Evolutionary conservation across 331 rosid species (phyloP).

Genomic region (Prunus yedoensis): DNA sequence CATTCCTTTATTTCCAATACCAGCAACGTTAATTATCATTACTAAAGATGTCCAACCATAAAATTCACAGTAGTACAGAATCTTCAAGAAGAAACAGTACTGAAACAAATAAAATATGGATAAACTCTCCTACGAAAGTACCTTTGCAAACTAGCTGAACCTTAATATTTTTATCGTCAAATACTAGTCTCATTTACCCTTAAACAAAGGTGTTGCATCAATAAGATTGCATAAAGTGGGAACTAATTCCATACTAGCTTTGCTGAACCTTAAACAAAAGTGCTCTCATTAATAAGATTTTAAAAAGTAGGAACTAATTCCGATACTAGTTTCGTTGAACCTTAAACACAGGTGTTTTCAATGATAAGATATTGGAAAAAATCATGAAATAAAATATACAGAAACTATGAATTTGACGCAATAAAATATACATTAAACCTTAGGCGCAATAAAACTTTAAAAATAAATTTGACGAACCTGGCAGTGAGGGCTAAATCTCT

Average conservation of each 20-base stretch:
- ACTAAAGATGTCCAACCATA: not conserved
- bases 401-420: not conserved
- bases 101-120: not conserved
- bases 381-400: not conserved
- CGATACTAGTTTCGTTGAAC: not conserved
- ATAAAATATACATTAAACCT: not conserved
- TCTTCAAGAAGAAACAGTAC: not conserved
- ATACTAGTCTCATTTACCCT: no score
- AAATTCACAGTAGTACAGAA: not conserved
- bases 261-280: no score
- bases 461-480: constrained; percentile 58
- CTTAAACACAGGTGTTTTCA: no score
- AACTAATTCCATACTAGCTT: no score
- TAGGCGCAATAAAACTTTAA: not conserved
- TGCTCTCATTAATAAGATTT: no score
- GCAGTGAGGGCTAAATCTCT: constrained; percentile 54
- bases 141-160: not conserved
- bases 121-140: not conserved
- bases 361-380: not conserved
- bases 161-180: not conserved
- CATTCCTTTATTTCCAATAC: constrained; percentile 5
- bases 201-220: no score
- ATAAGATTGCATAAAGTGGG: no score
- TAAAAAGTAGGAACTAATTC: not conserved
- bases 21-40: not conserved